Evolutionary conservation across 805 yeast species (phyloP), one percentile per base, ranked within the genome.

Genomic region (Wickerhamiella domercqiae): DNA sequence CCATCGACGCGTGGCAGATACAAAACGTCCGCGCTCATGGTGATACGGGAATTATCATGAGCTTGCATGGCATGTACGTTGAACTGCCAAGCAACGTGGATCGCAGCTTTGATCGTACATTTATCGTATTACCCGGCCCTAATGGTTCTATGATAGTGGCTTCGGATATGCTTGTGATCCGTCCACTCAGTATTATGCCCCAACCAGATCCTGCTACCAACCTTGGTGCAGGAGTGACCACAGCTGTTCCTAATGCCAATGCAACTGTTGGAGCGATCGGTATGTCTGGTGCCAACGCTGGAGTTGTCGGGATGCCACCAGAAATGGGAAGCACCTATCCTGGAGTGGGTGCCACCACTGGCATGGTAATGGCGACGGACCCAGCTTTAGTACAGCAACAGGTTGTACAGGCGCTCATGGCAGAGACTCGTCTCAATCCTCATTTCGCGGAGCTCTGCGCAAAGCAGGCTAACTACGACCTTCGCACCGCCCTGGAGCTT

Each of bases 381-480:
- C 26, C 26, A 24, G 13, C 36, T 38, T 32, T 18, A 4, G 41
- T 28, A 7, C 64, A 67, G 0, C 54, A 58, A 79, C 53, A 74
- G 39, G 56, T 82, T 4, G 65, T 81, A 14, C 66, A 69, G 17
- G 76, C 70, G 49, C 59, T 87, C 18, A 71, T 78, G 59, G 55
- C 67, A 20, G 81, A 78, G 44, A 86, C 96, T 0, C 72, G 74
- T 35, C 63, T 86, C 47, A 84, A 70, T 47, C 63, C 79, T n/a
- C 79, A 80, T 49, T 86, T 75, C 55, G 80, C 87, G 0, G 60
- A 74, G 20, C 71, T 86, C 79, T 67, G 90, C 29, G 77, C 84
- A 40, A 84, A 83, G 54, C 94, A 84, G 56, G 82, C 94, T 50
- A 68, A 71, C 38, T 86, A 93, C 86, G 78, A 80, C 55, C 75